Evolutionary conservation across 108 stramenopile genomes (phyloP).

Genomic region (Cyclotella atomus): DNA sequence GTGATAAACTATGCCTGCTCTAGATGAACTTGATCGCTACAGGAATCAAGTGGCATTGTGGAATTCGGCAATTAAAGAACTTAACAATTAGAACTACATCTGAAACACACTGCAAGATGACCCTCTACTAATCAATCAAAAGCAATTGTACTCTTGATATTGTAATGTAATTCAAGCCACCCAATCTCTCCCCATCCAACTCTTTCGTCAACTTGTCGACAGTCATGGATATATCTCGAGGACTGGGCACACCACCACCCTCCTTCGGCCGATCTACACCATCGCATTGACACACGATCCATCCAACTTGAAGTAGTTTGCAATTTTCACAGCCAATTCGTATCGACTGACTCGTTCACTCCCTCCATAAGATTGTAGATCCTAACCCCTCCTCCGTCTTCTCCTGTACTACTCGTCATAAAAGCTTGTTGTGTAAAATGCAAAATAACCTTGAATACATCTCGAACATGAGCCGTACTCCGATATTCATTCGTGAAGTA

Average conservation of each 20-base stretch:
- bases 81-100: too few relatives aligned
- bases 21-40: too few relatives aligned
- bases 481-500: constrained; percentile 74
- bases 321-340: constrained; percentile 71
- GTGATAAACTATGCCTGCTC: too few relatives aligned
- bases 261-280: constrained; percentile 31
- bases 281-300: constrained; percentile 36
- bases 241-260: constrained; percentile 47
- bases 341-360: constrained; percentile 58
- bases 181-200: constrained; percentile 22
- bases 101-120: too few relatives aligned
- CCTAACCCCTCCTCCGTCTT: background rate
- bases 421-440: constrained; percentile 38
- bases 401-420: background rate
- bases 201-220: constrained; percentile 34
- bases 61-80: too few relatives aligned
- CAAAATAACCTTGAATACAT: constrained; percentile 50
- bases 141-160: constrained; percentile 31
- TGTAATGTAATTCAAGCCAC: constrained; percentile 41
- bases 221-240: constrained; percentile 83
- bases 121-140: too few relatives aligned
- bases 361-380: constrained; percentile 83
- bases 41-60: too few relatives aligned
- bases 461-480: constrained; percentile 51
- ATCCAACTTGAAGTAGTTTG: constrained; percentile 55